Percentiles rank a stretch among this genome's conserved stretches.
phyloP scores from a whole-genome alignment of 371 early-diverging fungal species.

The Rhizopus microsporus region DNA sequence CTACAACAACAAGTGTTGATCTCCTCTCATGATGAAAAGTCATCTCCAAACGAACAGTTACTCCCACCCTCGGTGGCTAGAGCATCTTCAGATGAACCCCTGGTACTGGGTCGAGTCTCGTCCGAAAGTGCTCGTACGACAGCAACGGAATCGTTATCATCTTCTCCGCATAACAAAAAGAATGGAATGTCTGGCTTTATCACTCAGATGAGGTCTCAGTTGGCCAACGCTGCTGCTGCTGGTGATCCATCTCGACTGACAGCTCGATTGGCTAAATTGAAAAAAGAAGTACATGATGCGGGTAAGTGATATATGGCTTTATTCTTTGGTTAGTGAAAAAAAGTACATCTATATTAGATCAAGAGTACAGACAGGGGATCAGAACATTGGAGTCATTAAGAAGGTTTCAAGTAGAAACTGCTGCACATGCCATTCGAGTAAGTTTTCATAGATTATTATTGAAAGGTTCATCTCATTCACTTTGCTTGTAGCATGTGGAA shows the following conservation, averaged over 20 bases:
- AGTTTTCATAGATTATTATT: neutral
- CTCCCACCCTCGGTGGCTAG: slow-evolving; percentile 9
- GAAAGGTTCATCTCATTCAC: neutral
- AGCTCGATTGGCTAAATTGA: slow-evolving; percentile 44
- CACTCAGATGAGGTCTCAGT: slow-evolving; percentile 44
- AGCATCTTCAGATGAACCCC: slow-evolving; percentile 34
- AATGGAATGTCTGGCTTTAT: slow-evolving; percentile 51
- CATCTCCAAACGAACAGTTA: slow-evolving; percentile 11
- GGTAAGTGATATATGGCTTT: slow-evolving; percentile 33
- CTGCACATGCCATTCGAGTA: slow-evolving; percentile 48
- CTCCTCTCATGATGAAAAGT: slow-evolving; percentile 22
- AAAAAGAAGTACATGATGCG: slow-evolving; percentile 56
- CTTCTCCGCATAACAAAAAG: slow-evolving; percentile 23
- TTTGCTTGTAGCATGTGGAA: slow-evolving; percentile 45
- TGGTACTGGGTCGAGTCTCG: slow-evolving; percentile 19
- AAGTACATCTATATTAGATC: slow-evolving; percentile 29
- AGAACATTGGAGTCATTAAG: slow-evolving; percentile 50
- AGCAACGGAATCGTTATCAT: slow-evolving; percentile 10
- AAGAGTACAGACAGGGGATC: slow-evolving; percentile 60
- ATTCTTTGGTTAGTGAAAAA: too few species aligned
- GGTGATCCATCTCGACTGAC: slow-evolving; percentile 42
- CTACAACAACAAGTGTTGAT: slow-evolving; percentile 35
- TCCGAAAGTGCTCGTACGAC: slow-evolving; percentile 31
- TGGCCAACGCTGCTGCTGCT: slow-evolving; percentile 43
- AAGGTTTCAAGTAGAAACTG: slow-evolving; percentile 47